A percentile compares a stretch with the other conserved stretches of the same genome.
These are phyloP conservation scores for Nakataea oryzae DNA, from an alignment of 2,329 filamentous ascomycete genomes.

Conservation along the genomic window DNA sequence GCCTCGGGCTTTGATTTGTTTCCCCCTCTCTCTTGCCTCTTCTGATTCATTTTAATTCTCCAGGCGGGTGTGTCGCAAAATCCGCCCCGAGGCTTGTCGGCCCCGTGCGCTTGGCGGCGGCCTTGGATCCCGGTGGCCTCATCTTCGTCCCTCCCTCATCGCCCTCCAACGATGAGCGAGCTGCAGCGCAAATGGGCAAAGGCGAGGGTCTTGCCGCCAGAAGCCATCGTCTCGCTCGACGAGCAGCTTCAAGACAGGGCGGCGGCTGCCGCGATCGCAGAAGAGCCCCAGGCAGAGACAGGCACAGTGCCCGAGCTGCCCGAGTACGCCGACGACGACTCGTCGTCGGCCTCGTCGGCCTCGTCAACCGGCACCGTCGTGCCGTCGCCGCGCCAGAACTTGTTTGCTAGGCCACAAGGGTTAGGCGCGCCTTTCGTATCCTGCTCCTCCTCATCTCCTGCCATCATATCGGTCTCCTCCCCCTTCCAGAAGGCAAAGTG, in stretches of 20 bases:
- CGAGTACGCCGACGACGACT: slow-evolving; percentile 51
- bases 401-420: slow-evolving; percentile 64
- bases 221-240: slow-evolving; percentile 6
- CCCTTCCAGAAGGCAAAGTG: not conserved
- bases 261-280: slow-evolving; percentile 16
- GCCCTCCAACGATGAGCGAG: slow-evolving; percentile 16
- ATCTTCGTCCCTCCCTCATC: not conserved
- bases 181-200: slow-evolving; percentile 22
- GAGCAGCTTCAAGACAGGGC: slow-evolving; percentile 20
- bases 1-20: too few species aligned
- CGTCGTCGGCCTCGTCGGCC: slow-evolving; percentile 71
- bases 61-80: not conserved
- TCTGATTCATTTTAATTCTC: too few species aligned
- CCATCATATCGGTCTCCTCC: slow-evolving; percentile 3
- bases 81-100: too few species aligned
- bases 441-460: slow-evolving; percentile 2
- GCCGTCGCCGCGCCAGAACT: slow-evolving; percentile 61
- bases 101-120: too few species aligned
- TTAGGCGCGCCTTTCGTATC: slow-evolving; percentile 18
- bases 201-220: slow-evolving; percentile 10
- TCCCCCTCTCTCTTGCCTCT: too few species aligned
- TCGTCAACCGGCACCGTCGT: slow-evolving; percentile 90
- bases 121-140: not conserved
- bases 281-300: slow-evolving; percentile 20
- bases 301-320: slow-evolving; percentile 30